Base-by-base conservation (phyloP, 1,284 basidiomycete species). In the Porodaedalea pini region DNA sequence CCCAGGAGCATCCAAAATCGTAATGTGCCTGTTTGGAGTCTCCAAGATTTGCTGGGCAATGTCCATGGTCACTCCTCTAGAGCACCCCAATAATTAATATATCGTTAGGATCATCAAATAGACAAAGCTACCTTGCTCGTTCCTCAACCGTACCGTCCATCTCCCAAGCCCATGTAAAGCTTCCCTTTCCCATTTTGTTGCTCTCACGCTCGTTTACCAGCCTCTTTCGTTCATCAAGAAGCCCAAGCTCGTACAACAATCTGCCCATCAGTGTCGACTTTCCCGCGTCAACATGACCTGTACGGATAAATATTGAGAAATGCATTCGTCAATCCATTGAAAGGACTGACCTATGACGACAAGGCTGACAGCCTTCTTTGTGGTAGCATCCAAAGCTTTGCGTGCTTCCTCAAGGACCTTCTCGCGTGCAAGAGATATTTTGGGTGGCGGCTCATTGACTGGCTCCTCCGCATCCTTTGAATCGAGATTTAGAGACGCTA, bases 211-310 rank as follows among this genome's bases (percentile, higher is more conserved):
- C 94, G 69, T 98, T 98, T 36, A 86, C 83, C 39, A 81, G 74
- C 58, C 88, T 85, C 37, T 87, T 88, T 70, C 92, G 93, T 68
- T 98, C 94, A 57, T 89, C 88, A 55, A 98, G 68, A 63, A 83
- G 80, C 15, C 97, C 96, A 0, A 97, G 78, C 62, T 98, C 97
- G 68, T 97, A 95, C 44, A 99, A 70, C 61, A 99, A 70, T 53
- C 95, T 79, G 0, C 96, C 96, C 94, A 98, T 98, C 44, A 99
- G 72, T 0, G 96, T 99, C 8, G 95, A 98, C 72, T 99, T 99
- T 50, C 96, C 96, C 13, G 97, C 96, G 72, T 99, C 96, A 60
- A 99, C 96, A 68, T 99, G 96, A 23, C 96, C 95, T 94, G 65
- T n/a, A 13, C 19, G 21, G 27, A 37, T 54, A 11, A 57, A 43